Base-by-base conservation (phyloP, 495 filamentous ascomycete species). In the Aspergillus nanangensis region DNA sequence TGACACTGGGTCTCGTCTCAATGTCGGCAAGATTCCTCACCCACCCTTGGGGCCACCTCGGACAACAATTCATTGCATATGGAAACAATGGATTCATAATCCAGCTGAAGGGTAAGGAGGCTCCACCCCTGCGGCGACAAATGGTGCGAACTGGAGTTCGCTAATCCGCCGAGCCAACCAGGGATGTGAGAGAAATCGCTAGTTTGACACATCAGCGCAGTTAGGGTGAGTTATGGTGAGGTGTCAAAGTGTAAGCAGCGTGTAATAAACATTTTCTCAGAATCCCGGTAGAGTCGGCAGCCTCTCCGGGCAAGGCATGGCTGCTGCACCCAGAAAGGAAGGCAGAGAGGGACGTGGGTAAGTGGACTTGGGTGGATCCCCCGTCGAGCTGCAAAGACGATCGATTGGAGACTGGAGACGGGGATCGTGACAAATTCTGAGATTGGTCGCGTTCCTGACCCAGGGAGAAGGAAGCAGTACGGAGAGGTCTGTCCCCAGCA, bases 371-470 rank as follows among this genome's bases (percentile, higher is more conserved):
- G 15, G 36, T 17, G 9, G 11, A 36, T 36, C 33, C 8, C 33
- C 7, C 7, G 7, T 29, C 25, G n/a, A 29, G 25, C 25, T 29
- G 25, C 11, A 11, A 29, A 29, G 33, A 15, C 33, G 33, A 36
- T 17, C 7, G 19, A 23, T n/a, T 17, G 37, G n/a, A 8, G 37
- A 15, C 11, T 24, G 37, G 21, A 9, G 9, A 24, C 5, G 20
- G 37, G n/a, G 20, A 39, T 39, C 18, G 13, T 39, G 37, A 39
- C 37, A 24, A 39, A 39, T 39, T 39, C 37, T 22, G 13, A 29
- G 25, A 29, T 29, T 11, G 11, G 5, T 5, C 25, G 11, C 7
- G 25, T 29, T 29, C 25, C 25, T 29, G 25, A 11, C 25, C 25
- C 25, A 29, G 11, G 25, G 25, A 29, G 25, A 29, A 29, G 25